A percentile compares a stretch with the other conserved stretches of the same genome.
Conservation (phyloP, 352 stramenopile genomes). For the Phytophthora syringae region DNA sequence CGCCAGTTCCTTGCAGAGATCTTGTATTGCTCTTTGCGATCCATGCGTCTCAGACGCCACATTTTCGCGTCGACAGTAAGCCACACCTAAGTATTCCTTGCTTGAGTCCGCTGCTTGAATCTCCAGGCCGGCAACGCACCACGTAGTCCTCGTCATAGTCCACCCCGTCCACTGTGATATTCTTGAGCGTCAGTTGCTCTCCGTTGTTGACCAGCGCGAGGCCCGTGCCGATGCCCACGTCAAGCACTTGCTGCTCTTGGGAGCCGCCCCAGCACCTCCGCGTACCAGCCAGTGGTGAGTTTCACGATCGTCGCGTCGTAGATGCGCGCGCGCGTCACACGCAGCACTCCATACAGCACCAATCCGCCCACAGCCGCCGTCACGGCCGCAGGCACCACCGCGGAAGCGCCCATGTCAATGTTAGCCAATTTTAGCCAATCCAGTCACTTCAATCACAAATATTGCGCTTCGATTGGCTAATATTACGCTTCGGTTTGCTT, state of each 20-base stretch:
- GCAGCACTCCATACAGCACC: constrained; percentile 59
- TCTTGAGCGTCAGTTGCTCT: constrained; percentile 67
- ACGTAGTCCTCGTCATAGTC: constrained; percentile 93
- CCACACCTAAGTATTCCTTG: too few relatives aligned
- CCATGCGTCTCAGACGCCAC: constrained; percentile 88
- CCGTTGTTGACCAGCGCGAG: constrained; percentile 71
- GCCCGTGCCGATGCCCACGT: constrained; percentile 92
- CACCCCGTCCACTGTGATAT: constrained; percentile 83
- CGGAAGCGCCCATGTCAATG: constrained; percentile 8
- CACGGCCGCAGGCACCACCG: constrained; percentile 15
- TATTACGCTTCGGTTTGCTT: too few relatives aligned
- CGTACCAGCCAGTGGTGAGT: constrained; percentile 92
- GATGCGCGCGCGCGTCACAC: constrained; percentile 70
- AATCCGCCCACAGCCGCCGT: constrained; percentile 14
- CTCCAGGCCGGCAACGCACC: constrained; percentile 60
- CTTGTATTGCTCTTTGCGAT: constrained; percentile 71
- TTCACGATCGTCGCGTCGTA: constrained; percentile 91
- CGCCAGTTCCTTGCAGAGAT: too few relatives aligned
- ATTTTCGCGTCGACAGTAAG: constrained; percentile 63
- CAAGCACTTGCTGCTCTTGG: constrained; percentile 64
- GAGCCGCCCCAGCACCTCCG: constrained; percentile 75
- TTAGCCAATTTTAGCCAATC: too few relatives aligned
- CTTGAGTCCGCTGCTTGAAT: too few relatives aligned
- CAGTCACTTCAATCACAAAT: constrained; percentile 9
- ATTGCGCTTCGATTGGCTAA: constrained; percentile 8